Conservation (phyloP, 768 basidiomycete genomes). For the Kwoniella dendrophila region DNA sequence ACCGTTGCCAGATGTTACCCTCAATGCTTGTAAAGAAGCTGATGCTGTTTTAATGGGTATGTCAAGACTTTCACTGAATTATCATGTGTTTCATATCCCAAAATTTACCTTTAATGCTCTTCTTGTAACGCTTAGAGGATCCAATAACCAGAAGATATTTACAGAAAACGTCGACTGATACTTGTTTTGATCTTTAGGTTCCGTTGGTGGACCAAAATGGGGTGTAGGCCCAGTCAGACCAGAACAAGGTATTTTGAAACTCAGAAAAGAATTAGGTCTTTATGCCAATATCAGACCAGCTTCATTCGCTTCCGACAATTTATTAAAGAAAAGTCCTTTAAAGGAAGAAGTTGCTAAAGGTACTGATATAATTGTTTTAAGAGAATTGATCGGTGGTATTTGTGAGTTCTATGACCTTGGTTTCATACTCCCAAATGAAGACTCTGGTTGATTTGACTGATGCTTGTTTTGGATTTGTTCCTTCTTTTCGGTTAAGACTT, state of each 20-base stretch:
- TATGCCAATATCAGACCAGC: conserved; percentile 99
- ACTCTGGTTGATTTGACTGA: not conserved
- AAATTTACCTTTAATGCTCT: not conserved
- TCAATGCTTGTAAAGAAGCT: conserved; percentile 85
- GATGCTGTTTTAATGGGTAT: conserved; percentile 95
- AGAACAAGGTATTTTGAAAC: conserved; percentile 81
- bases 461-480: not conserved
- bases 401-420: no score
- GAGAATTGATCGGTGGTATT: conserved; percentile 93
- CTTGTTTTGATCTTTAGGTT: conserved; percentile 62
- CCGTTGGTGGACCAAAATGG: conserved; percentile 99
- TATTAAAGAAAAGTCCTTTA: conserved; percentile 84
- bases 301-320: conserved; percentile 87
- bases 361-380: conserved; percentile 82
- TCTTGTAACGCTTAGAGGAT: not conserved
- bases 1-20: conserved; percentile 78
- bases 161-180: not conserved
- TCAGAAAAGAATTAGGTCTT: conserved; percentile 89
- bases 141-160: no score
- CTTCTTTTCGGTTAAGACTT: conserved; percentile 63
- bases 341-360: conserved; percentile 79
- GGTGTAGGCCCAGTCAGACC: conserved; percentile 88
- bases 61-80: no score
- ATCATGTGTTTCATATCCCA: no score
- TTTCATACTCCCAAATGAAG: not conserved